phyloP scores from a whole-genome alignment of 768 basidiomycete species.

The Lyophyllum decastes region DNA sequence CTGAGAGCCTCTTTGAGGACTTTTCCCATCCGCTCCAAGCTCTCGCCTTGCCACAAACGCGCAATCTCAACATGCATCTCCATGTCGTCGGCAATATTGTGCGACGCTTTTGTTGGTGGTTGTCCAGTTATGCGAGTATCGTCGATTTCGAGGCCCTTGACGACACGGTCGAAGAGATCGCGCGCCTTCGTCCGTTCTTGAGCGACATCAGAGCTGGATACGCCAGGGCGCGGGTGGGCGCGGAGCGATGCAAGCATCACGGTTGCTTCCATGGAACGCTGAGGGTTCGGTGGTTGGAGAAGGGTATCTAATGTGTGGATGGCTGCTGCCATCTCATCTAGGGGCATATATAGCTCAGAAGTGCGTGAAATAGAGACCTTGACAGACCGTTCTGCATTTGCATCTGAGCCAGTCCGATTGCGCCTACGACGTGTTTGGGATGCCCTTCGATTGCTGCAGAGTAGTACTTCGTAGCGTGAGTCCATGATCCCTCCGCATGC shows the following conservation, averaged over 20 bases:
- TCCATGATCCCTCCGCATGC: constrained; percentile 67
- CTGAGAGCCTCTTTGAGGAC: constrained; percentile 75
- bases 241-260: constrained; percentile 89
- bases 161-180: constrained; percentile 78
- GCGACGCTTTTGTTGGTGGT: constrained; percentile 38
- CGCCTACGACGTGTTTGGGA: constrained; percentile 74
- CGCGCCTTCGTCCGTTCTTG: constrained; percentile 76
- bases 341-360: constrained; percentile 1
- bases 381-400: constrained; percentile 76
- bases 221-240: constrained; percentile 78
- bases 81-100: constrained; percentile 70
- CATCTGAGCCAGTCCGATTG: constrained; percentile 85
- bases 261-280: constrained; percentile 78
- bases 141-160: constrained; percentile 67
- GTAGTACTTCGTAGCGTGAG: constrained; percentile 73
- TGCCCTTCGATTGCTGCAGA: constrained; percentile 64
- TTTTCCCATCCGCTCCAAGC: constrained; percentile 67
- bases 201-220: constrained; percentile 69
- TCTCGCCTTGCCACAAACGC: constrained; percentile 84
- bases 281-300: constrained; percentile 63
- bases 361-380: neutral
- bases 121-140: constrained; percentile 49
- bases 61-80: constrained; percentile 93
- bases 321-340: constrained; percentile 82
- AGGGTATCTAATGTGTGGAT: constrained; percentile 84